Percentiles rank a stretch among this genome's conserved stretches.
phyloP scores from a whole-genome alignment of 352 stramenopile species.

The Globisporangium paroecandrum region DNA sequence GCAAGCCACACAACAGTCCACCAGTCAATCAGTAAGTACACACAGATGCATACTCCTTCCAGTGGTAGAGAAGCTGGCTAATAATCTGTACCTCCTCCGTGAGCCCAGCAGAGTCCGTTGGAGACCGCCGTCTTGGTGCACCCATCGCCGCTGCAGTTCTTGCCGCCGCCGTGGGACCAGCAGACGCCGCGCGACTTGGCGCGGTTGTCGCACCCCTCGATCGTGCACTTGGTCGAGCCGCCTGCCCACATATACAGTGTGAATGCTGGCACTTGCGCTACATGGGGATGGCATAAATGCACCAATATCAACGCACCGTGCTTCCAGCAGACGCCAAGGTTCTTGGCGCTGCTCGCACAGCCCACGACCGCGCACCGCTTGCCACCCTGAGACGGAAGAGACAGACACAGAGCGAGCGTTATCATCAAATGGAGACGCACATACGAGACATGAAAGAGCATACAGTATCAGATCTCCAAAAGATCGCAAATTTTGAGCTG shows the following conservation, averaged over 20 bases:
- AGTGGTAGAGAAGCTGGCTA: background rate
- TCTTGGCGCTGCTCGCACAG: slow-evolving; percentile 75
- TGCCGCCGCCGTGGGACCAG: slow-evolving; percentile 76
- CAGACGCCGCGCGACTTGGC: slow-evolving; percentile 77
- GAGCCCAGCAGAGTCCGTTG: slow-evolving; percentile 77
- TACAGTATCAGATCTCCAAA: background rate
- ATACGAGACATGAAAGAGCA: background rate
- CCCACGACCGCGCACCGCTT: slow-evolving; percentile 59
- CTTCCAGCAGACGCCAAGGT: slow-evolving; percentile 74
- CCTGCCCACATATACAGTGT: slow-evolving; percentile 26
- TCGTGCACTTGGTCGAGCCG: slow-evolving; percentile 67
- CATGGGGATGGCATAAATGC: background rate
- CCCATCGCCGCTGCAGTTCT: slow-evolving; percentile 55
- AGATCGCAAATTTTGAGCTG: background rate
- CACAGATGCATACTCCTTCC: background rate
- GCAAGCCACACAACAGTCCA: background rate
- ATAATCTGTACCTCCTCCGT: slow-evolving; percentile 56
- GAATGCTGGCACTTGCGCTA: background rate
- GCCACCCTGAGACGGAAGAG: slow-evolving; percentile 41
- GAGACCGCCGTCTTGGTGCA: slow-evolving; percentile 76
- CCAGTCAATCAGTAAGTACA: background rate
- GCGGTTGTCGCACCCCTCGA: slow-evolving; percentile 60
- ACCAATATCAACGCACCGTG: slow-evolving; percentile 35
- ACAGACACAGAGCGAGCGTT: background rate
- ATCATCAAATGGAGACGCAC: background rate